These are phyloP conservation scores for Pseudotsuga menziesii DNA, from an alignment of 75 land plant genomes.

Conservation along the genomic window DNA sequence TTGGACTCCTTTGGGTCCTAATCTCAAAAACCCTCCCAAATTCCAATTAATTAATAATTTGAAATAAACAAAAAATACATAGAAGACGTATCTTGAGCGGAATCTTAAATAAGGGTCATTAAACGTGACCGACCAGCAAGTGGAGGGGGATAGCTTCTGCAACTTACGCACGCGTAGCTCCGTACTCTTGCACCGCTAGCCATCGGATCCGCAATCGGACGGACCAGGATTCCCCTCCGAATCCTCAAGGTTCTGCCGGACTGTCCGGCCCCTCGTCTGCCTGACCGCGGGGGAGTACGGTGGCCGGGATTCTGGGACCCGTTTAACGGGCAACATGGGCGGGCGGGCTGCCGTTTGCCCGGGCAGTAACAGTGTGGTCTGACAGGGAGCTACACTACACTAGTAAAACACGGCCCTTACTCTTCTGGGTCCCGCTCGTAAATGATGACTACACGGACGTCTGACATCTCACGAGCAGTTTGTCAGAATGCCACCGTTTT, in stretches of 20 bases:
- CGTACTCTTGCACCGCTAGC: not conserved
- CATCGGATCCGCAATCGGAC: not conserved
- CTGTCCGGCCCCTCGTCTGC: not conserved
- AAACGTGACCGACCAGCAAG: slow-evolving; percentile 10
- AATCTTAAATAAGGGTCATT: slow-evolving; percentile 8
- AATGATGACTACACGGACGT: not conserved
- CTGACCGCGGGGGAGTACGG: slow-evolving; percentile 1
- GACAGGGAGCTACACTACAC: too few species aligned
- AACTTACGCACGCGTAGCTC: not conserved
- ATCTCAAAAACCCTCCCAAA: not conserved
- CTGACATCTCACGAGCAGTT: slow-evolving; percentile 6
- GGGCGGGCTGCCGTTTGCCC: too few species aligned
- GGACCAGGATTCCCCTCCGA: not conserved
- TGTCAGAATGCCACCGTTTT: not conserved
- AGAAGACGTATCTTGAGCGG: not conserved
- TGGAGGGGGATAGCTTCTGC: slow-evolving; percentile 1
- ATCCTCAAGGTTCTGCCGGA: too few species aligned
- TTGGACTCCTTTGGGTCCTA: not conserved
- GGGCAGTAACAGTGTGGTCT: too few species aligned
- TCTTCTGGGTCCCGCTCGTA: not conserved
- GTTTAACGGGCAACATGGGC: too few species aligned
- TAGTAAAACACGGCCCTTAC: too few species aligned
- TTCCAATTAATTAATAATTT: too few species aligned
- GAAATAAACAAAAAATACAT: not conserved
- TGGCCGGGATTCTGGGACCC: not conserved